A percentile compares a stretch with the other conserved stretches of the same genome.
Evolutionary conservation across 306 rosid species (phyloP).

Genomic region (Amphicarpaea edgeworthii): DNA sequence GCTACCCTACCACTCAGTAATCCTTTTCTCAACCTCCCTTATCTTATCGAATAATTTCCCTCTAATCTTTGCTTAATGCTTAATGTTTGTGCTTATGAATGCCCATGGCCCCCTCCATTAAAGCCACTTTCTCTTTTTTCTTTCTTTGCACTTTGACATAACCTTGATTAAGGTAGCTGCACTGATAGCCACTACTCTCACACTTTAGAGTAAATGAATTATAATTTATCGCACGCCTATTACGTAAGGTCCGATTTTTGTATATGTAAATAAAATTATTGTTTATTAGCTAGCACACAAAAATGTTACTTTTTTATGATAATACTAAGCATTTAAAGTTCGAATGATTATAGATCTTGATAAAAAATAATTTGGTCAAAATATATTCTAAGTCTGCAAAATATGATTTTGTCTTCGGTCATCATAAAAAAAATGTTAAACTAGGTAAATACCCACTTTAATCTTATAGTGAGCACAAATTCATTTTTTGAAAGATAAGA

Average conservation of each 20-base stretch:
- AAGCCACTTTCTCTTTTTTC: constrained; percentile 57
- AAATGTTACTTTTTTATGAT: too few species aligned
- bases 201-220: constrained; percentile 29
- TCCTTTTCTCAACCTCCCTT: constrained; percentile 69
- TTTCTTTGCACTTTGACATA: constrained; percentile 43
- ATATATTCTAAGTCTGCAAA: too few species aligned
- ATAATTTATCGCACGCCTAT: constrained; percentile 34
- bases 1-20: constrained; percentile 82
- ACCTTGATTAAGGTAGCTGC: constrained; percentile 49
- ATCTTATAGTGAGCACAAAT: too few species aligned
- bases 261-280: not conserved
- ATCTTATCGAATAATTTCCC: constrained; percentile 74
- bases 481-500: too few species aligned
- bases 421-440: too few species aligned
- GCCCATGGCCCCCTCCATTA: constrained; percentile 82
- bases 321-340: too few species aligned
- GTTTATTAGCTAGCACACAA: not conserved
- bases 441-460: too few species aligned
- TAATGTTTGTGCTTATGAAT: constrained; percentile 72
- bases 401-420: too few species aligned
- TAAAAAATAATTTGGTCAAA: too few species aligned
- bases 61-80: constrained; percentile 80
- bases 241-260: not conserved
- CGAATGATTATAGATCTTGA: not conserved
- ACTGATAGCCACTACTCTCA: constrained; percentile 38